Evolutionary conservation across 441 rosid genomes (phyloP).

Genomic region (Populus trichocarpa): DNA sequence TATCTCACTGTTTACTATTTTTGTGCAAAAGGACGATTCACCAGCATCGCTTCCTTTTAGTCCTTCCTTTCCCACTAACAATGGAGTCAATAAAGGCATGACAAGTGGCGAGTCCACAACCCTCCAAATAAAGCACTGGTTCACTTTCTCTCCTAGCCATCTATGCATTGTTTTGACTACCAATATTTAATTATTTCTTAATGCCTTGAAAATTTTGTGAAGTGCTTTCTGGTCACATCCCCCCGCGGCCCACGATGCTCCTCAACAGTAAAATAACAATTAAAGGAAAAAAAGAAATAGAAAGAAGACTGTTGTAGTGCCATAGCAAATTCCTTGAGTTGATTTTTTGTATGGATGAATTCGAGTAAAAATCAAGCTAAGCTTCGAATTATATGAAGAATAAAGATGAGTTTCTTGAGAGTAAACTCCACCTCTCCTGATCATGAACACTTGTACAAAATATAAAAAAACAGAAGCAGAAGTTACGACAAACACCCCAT

Average conservation of each 20-base stretch:
- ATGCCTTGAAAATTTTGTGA: neutral
- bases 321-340: neutral
- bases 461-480: too few relatives aligned
- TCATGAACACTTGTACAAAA: too few relatives aligned
- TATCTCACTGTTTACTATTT: neutral
- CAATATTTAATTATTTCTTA: neutral
- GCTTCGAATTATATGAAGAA: too few relatives aligned
- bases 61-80: slow-evolving; percentile 6
- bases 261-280: neutral
- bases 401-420: too few relatives aligned
- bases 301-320: neutral
- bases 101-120: slow-evolving; percentile 21
- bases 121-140: slow-evolving; percentile 23
- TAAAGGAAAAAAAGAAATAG: neutral
- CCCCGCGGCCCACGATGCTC: neutral
- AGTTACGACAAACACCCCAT: too few relatives aligned
- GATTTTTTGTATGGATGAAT: neutral
- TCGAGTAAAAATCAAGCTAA: neutral
- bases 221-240: too few relatives aligned
- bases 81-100: slow-evolving; percentile 3
- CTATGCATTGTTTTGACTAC: neutral
- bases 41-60: neutral
- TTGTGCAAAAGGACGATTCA: neutral
- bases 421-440: too few relatives aligned
- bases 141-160: slow-evolving; percentile 10